phyloP scores from a whole-genome alignment of 208 protist species.

The Leishmania tarentolae region DNA sequence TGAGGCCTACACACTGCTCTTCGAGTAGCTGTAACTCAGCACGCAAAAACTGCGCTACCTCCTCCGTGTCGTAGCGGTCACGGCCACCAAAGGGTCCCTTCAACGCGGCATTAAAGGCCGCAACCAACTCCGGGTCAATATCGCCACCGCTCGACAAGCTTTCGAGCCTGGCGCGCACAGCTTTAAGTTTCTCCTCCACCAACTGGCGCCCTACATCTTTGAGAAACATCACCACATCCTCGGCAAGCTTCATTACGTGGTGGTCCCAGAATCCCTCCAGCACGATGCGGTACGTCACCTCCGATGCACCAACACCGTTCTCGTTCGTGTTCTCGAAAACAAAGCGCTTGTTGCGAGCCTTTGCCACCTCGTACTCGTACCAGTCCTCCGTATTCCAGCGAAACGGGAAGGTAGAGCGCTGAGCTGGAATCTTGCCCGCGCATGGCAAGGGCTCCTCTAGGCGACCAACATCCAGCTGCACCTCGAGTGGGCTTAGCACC shows the following conservation, averaged over 20 bases:
- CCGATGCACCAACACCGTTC: slow-evolving; percentile 51
- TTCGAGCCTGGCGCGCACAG: slow-evolving; percentile 63
- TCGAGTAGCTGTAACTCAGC: slow-evolving; percentile 68
- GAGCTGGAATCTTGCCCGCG: slow-evolving; percentile 65
- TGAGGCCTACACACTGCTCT: slow-evolving; percentile 77
- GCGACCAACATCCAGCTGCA: slow-evolving; percentile 83
- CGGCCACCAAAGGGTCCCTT: slow-evolving; percentile 66
- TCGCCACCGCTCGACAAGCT: slow-evolving; percentile 26
- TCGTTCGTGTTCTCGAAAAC: slow-evolving; percentile 79
- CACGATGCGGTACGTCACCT: slow-evolving; percentile 86
- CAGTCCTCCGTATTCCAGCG: slow-evolving; percentile 89
- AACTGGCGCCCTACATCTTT: slow-evolving; percentile 80
- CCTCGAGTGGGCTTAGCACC: slow-evolving; percentile 63
- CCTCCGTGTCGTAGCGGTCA: slow-evolving; percentile 75
- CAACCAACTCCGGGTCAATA: slow-evolving; percentile 70
- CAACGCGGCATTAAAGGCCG: slow-evolving; percentile 51
- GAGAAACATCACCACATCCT: slow-evolving; percentile 87
- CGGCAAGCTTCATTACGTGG: slow-evolving; percentile 86
- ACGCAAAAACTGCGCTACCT: slow-evolving; percentile 85
- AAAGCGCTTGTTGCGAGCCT: slow-evolving; percentile 87
- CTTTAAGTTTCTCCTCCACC: slow-evolving; percentile 73
- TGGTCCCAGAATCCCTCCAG: slow-evolving; percentile 90
- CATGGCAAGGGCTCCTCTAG: slow-evolving; percentile 64
- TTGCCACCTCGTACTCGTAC: slow-evolving; percentile 92
- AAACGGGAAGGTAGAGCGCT: slow-evolving; percentile 70